Evolutionary conservation across 2,329 filamentous ascomycete species (phyloP), one percentile per base, ranked within the genome.

Genomic region (Geosmithia flava): DNA sequence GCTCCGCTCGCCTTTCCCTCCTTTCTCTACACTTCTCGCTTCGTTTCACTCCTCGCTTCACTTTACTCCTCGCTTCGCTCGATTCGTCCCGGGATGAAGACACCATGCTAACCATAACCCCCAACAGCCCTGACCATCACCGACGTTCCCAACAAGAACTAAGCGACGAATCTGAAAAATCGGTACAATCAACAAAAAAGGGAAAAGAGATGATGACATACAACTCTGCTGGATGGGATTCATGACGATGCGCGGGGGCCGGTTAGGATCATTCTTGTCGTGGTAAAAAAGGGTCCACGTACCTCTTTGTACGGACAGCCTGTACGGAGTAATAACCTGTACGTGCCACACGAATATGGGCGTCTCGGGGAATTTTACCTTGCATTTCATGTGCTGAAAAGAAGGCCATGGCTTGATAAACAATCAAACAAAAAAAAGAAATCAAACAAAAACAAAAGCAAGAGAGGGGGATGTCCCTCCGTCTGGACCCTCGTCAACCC

Each of bases 121-220:
- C 43, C 47, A 39, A 50, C 55, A 76, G 72, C 68, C 62, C 66
- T 76, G 59, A 62, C 67, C 56, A 73, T 78, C 61, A 70, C 70
- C 62, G 72, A 76, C 57, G 68, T 76, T 54, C 66, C 68, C 59
- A 75, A 74, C 68, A 74, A 89, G 68, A 62, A 58, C 59, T 62
- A 65, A 59, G 53, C 55, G 58, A 27, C 4, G 23, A 27, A 27
- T 5, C 23, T 27, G 23, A 27, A 27, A 27, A 5, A 47, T 17
- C 3, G 17, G 19, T 6, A 45, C 44, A 48, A 52, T 57, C 54
- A 60, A 47, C 50, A 52, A 49, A 47, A 54, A 51, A 52, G 54
- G 54, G 53, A 49, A 53, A 53, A 55, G 56, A 47, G 33, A 33
- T 37, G 33, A 42, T 49, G 23, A 29, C 19, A 43, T 27, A 47